Evolutionary conservation across 176 grass and related monocot species (phyloP).

Genomic region (Elaeis guineensis): DNA sequence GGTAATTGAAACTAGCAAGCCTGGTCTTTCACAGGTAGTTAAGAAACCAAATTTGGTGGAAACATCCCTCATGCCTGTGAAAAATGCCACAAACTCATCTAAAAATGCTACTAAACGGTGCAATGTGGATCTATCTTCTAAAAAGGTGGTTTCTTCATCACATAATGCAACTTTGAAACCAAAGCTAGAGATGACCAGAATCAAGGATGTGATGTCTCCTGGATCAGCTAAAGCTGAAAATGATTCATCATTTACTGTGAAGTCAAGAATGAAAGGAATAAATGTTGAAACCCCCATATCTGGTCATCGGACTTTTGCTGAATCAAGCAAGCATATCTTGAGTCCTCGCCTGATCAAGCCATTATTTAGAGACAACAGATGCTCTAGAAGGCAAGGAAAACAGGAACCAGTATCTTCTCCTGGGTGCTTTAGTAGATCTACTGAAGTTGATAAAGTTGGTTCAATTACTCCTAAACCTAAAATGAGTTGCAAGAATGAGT

Average conservation of each 20-base stretch:
- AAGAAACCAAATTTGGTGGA: too few species aligned
- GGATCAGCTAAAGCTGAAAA: constrained; percentile 7
- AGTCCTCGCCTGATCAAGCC: constrained; percentile 45
- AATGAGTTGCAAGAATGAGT: constrained; percentile 45
- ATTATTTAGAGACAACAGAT: constrained; percentile 34
- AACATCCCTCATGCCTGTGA: not conserved
- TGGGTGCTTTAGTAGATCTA: constrained; percentile 21
- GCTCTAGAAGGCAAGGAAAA: constrained; percentile 47
- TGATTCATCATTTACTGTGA: constrained; percentile 17
- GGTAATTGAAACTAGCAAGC: too few species aligned
- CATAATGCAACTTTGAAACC: not conserved
- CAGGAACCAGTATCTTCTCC: constrained; percentile 37
- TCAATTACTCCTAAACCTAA: constrained; percentile 26
- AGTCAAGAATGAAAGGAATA: constrained; percentile 28
- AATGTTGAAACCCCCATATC: constrained; percentile 30
- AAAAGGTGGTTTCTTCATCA: constrained; percentile 3
- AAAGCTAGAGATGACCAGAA: constrained; percentile 11
- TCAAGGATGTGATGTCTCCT: constrained; percentile 14
- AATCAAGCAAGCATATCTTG: constrained; percentile 39
- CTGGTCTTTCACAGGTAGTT: too few species aligned
- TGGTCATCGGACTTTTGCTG: constrained; percentile 28
- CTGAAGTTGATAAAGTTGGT: constrained; percentile 7
- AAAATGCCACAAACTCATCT: not conserved
- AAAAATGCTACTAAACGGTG: not conserved
- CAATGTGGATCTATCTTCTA: constrained; percentile 4